Evolutionary conservation across 2,329 filamentous ascomycete genomes (phyloP).

Genomic region (Akanthomyces uredinophilus): DNA sequence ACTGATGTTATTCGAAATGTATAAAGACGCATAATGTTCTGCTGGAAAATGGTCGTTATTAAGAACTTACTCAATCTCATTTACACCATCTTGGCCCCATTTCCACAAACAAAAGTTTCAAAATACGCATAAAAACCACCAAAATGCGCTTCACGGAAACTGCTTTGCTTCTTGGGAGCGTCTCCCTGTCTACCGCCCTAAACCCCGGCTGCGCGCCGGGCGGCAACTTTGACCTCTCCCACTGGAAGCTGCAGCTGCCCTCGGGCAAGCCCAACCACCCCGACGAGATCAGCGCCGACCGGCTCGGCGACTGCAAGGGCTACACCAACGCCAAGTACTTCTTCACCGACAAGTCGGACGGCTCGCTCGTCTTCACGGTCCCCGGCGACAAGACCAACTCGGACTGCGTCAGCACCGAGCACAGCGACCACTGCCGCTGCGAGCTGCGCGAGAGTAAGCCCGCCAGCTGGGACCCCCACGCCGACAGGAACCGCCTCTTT

Average conservation of each 20-base stretch:
- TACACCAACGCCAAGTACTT: slow-evolving; percentile 30
- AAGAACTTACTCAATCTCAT: neutral
- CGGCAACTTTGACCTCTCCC: slow-evolving; percentile 30
- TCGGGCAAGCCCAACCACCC: slow-evolving; percentile 23
- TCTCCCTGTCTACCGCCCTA: neutral
- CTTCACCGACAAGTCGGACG: slow-evolving; percentile 29
- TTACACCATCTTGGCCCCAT: neutral
- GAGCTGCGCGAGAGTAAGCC: slow-evolving; percentile 35
- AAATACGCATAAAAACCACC: neutral
- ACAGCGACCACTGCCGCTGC: slow-evolving; percentile 38
- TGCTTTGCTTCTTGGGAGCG: slow-evolving; percentile 1
- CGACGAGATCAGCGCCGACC: slow-evolving; percentile 22
- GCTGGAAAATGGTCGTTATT: neutral
- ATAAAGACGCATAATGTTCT: neutral
- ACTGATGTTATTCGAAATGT: neutral
- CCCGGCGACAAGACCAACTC: slow-evolving; percentile 28
- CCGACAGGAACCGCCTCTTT: slow-evolving; percentile 28
- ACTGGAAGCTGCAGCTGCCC: slow-evolving; percentile 35
- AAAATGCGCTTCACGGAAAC: slow-evolving; percentile 1
- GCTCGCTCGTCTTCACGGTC: slow-evolving; percentile 35
- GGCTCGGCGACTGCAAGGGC: slow-evolving; percentile 32
- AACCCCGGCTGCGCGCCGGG: slow-evolving; percentile 20
- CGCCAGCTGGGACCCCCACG: slow-evolving; percentile 28
- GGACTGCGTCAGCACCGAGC: slow-evolving; percentile 32
- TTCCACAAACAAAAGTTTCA: neutral